Percentiles rank a stretch among this genome's conserved stretches.
phyloP scores from a whole-genome alignment of 208 protist species.

The Trypanosoma boissoni region DNA sequence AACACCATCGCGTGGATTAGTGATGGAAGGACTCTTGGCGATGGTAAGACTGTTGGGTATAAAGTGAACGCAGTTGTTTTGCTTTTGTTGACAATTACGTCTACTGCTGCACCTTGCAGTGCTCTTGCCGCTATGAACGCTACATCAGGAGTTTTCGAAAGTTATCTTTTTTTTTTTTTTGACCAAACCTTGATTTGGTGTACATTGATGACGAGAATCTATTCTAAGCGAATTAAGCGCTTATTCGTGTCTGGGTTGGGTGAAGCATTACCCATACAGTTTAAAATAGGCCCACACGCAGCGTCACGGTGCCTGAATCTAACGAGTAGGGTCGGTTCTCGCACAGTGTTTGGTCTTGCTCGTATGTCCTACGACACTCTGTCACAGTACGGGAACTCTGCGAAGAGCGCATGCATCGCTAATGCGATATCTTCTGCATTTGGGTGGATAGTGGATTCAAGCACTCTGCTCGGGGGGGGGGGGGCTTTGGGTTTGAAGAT shows the following conservation, averaged over 20 bases:
- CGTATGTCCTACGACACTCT: conserved; percentile 32
- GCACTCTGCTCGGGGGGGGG: conserved; percentile 30
- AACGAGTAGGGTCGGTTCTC: conserved; percentile 26
- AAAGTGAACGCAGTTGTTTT: conserved; percentile 22
- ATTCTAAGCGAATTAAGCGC: conserved; percentile 27
- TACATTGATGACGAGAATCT: conserved; percentile 32
- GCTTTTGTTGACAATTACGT: conserved; percentile 28
- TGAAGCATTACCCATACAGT: conserved; percentile 33
- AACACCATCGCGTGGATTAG: conserved; percentile 24
- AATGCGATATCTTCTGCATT: conserved; percentile 27
- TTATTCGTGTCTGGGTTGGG: conserved; percentile 35
- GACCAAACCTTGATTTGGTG: conserved; percentile 30
- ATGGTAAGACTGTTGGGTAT: conserved; percentile 29
- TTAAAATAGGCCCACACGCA: conserved; percentile 27
- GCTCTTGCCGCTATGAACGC: conserved; percentile 30
- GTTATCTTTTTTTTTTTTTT: conserved; percentile 29
- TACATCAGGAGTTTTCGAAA: conserved; percentile 19
- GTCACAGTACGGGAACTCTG: conserved; percentile 27
- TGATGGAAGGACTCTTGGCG: conserved; percentile 34
- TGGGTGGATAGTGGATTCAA: conserved; percentile 35
- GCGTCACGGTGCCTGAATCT: conserved; percentile 23
- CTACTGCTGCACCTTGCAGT: conserved; percentile 32
- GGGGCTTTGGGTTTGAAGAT: conserved; percentile 29
- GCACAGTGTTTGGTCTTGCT: conserved; percentile 29
- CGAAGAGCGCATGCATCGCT: conserved; percentile 28